Evolutionary conservation across 106 monocot species (phyloP), one percentile per base, ranked within the genome.

Genomic region (Triglochin maritima): DNA sequence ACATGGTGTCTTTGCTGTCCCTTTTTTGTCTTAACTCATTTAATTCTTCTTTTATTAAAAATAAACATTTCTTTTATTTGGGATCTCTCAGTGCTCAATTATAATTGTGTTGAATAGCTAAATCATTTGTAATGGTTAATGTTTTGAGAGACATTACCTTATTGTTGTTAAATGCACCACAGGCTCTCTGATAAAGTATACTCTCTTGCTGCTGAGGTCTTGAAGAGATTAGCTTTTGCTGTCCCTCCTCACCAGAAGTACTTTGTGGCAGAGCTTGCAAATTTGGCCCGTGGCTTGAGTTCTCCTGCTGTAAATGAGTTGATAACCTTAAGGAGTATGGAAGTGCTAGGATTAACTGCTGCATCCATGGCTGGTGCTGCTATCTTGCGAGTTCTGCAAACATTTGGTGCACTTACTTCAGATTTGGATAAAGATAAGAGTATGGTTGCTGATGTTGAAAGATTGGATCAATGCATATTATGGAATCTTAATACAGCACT

Each of bases 111-210:
- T 29, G 29, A 29, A 29, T 29, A 29, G 29, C 29, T 29, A 29
- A 29, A 29, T 52, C 52, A 52, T 52, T 52, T 52, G 52, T 8
- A 8, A 8, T 52, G 7, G 52, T 52, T 6, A 52, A 52, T 52
- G 7, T 8, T 11, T n/a, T n/a, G n/a, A n/a, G n/a, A n/a, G n/a
- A n/a, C n/a, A n/a, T n/a, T n/a, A n/a, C n/a, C 41, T 42, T 29
- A 59, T 59, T 42, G 17, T 17, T 12, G n/a, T 41, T 29, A 59
- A 59, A 54, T 67, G 41, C 9, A 50, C 12, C 47, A 17, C 47
- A 88, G 88, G 69, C 80, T 88, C 65, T 81, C 88, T 44, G 84
- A 84, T 29, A 85, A 88, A 66, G 80, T 88, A 17, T 88, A 88
- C 63, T 71, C 81, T 54, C 71, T 84, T 55, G 81, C 79, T 65